Percentiles rank a stretch among this genome's conserved stretches.
Conservation (phyloP, 805 yeast species). For the Cyberlindnera amylophila region DNA sequence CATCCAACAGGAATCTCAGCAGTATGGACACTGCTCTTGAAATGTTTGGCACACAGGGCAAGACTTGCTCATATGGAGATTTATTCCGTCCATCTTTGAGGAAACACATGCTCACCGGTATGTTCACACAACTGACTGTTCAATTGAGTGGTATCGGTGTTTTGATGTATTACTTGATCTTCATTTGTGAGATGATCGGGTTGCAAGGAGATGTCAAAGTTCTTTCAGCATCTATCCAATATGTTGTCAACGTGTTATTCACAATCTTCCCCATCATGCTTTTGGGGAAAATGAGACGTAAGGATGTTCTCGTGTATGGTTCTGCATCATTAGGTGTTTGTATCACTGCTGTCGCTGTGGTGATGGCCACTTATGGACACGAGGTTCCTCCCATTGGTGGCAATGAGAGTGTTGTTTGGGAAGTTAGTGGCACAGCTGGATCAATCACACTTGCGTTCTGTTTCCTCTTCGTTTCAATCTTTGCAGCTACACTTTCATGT, state of each 20-base stretch:
- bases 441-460: slow-evolving; percentile 41
- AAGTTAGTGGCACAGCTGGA: slow-evolving; percentile 36
- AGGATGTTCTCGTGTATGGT: slow-evolving; percentile 45
- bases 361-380: slow-evolving; percentile 37
- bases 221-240: slow-evolving; percentile 36
- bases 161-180: slow-evolving; percentile 41
- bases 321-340: slow-evolving; percentile 34
- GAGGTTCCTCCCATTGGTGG: slow-evolving; percentile 30
- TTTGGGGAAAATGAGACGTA: slow-evolving; percentile 43
- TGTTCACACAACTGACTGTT: slow-evolving; percentile 37
- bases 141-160: slow-evolving; percentile 44
- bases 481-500: slow-evolving; percentile 43
- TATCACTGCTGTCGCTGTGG: slow-evolving; percentile 32
- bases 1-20: slow-evolving; percentile 12
- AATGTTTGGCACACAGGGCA: slow-evolving; percentile 23
- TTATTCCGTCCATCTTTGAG: slow-evolving; percentile 33
- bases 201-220: slow-evolving; percentile 33
- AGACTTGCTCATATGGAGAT: slow-evolving; percentile 29
- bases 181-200: slow-evolving; percentile 47
- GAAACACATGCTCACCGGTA: slow-evolving; percentile 36
- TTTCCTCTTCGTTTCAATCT: slow-evolving; percentile 42
- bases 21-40: slow-evolving; percentile 25
- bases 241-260: slow-evolving; percentile 38
- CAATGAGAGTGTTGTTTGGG: slow-evolving; percentile 35
- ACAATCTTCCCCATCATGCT: slow-evolving; percentile 41